Percentiles rank a stretch among this genome's conserved stretches.
Evolutionary conservation across 2,329 filamentous ascomycete genomes (phyloP).

Genomic region (Aspergillus latus): DNA sequence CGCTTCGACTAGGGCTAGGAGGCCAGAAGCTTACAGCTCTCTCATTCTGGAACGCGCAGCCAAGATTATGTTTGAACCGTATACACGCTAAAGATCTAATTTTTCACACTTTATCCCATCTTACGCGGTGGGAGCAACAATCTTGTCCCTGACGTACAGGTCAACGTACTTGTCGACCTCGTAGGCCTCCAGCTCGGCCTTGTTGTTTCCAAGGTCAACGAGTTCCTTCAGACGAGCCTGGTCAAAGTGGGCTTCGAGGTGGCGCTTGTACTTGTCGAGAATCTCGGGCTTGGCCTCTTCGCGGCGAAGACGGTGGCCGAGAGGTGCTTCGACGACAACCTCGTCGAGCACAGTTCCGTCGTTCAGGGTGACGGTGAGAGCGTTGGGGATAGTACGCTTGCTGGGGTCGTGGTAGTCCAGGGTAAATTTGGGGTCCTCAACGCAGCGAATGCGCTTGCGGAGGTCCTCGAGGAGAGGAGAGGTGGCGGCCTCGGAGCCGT

Average conservation of each 20-base stretch:
- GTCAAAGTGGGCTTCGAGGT: constrained; percentile 79
- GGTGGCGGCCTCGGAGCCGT: constrained; percentile 87
- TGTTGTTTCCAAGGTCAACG: constrained; percentile 74
- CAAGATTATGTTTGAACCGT: not conserved
- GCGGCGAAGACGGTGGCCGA: constrained; percentile 85
- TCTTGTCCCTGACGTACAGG: constrained; percentile 65
- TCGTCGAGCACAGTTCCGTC: constrained; percentile 91
- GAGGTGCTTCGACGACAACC: constrained; percentile 86
- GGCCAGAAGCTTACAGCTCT: not conserved
- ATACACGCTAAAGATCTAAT: constrained; percentile 14
- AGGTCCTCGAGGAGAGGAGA: constrained; percentile 87
- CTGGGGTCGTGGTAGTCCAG: constrained; percentile 90
- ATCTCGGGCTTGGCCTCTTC: constrained; percentile 99
- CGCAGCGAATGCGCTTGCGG: constrained; percentile 89
- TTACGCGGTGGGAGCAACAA: constrained; percentile 33
- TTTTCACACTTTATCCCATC: constrained; percentile 3
- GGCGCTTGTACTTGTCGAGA: constrained; percentile 90
- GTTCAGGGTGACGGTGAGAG: constrained; percentile 88
- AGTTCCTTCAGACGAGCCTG: constrained; percentile 77
- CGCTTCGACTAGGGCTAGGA: too few relatives aligned
- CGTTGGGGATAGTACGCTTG: constrained; percentile 96
- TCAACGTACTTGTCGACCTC: constrained; percentile 93
- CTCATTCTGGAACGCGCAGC: not conserved
- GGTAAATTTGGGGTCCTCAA: constrained; percentile 94
- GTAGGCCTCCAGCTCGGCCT: constrained; percentile 72